Evolutionary conservation across 2,329 filamentous ascomycete species (phyloP), one percentile per base, ranked within the genome.

Genomic region (Calonectria pseudoturangicola): DNA sequence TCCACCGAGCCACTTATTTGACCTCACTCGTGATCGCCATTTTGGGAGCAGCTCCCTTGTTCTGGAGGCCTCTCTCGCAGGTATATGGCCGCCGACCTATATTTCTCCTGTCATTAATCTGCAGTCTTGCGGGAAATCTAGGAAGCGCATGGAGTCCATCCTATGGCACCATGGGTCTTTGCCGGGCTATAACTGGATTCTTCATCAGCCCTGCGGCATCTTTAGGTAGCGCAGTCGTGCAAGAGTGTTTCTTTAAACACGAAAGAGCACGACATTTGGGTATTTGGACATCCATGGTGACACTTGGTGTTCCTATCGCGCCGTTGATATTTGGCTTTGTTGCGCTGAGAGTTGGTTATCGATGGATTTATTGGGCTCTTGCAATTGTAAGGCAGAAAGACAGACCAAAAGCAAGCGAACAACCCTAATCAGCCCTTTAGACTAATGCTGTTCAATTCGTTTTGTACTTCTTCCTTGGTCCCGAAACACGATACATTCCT

Each of bases 321-420:
- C 82, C 83, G 0, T 78, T 84, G 21, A 76, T 84, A 12, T 82
- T 88, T 50, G 85, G 86, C 1, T 85, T 84, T 45, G 89, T 91
- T 0, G 85, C 87, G 0, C 82, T 88, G 63, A 85, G 87, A 13
- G 86, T 88, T 15, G 87, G 88, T 0, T 91, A 89, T 68, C 85
- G 87, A n/a, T 91, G 90, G 90, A 90, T 91, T 33, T 92, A 89
- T 80, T 91, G 87, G 86, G 85, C 88, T 21, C 81, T 91, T 27
- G 88, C 89, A 2, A 91, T 91, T 50, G 86, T 89, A 21, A 66
- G 73, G 56, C 8, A 10, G n/a, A 47, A 43, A 18, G 3, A 43
- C 3, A 43, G 13, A n/a, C 41, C 15, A 18, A 27, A 21, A 13
- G 6, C 16, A 33, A 10, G 47, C 3, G n/a, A 3, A 63, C 33